A percentile compares a stretch with the other conserved stretches of the same genome.
phyloP scores from a whole-genome alignment of 495 filamentous ascomycete species.

The Aspergillus homomorphus region DNA sequence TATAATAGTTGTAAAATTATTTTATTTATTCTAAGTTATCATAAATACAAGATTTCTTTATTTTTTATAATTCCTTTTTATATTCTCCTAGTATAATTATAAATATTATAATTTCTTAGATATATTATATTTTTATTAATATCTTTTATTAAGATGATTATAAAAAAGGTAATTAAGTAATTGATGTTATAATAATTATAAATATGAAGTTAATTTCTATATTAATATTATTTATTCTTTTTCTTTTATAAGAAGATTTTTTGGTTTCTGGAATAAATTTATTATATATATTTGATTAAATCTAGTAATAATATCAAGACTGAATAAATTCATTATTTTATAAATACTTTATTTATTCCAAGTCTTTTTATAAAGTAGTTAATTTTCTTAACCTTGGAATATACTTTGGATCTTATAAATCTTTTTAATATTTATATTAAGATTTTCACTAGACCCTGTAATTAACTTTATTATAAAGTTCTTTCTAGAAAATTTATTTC shows the following conservation, averaged over 20 bases:
- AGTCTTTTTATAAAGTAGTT: not conserved
- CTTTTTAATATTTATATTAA: not conserved
- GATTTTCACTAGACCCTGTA: not conserved
- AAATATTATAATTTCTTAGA: not conserved
- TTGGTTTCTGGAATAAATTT: no score
- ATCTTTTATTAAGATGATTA: not conserved
- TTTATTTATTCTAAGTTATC: not conserved
- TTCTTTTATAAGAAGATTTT: not conserved
- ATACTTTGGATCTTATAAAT: no score
- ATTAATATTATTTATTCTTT: not conserved
- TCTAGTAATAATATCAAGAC: not conserved
- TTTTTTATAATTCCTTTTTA: not conserved
- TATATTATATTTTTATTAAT: not conserved
- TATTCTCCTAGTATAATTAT: not conserved
- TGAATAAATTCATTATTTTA: not conserved
- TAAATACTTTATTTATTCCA: not conserved
- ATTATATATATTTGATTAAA: not conserved
- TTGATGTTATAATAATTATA: not conserved
- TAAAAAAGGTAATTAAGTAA: not conserved
- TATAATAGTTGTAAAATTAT: not conserved
- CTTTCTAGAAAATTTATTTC: not conserved
- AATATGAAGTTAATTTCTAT: not conserved
- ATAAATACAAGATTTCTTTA: not conserved
- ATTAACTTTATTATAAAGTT: not conserved
- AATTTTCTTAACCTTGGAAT: not conserved